Conservation (phyloP, 495 filamentous ascomycete genomes). For the Aspergillus saccharolyticus region DNA sequence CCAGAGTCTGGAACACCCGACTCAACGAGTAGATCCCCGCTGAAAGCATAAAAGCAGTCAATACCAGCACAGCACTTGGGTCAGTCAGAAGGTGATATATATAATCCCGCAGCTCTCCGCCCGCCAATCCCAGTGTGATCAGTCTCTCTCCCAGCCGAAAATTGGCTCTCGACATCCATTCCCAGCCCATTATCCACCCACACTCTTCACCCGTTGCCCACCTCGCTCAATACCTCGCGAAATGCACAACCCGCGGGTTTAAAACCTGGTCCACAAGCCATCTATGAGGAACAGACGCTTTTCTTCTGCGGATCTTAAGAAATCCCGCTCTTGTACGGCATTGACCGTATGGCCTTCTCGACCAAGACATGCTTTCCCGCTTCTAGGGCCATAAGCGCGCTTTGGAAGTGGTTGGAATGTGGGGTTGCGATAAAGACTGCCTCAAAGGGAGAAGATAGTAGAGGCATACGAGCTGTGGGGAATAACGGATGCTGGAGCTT, state of each 20-base stretch:
- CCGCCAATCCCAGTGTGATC: constrained; percentile 68
- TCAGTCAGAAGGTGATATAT: too few species aligned
- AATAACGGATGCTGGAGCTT: constrained; percentile 39
- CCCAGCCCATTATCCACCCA: constrained; percentile 53
- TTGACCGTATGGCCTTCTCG: constrained; percentile 59
- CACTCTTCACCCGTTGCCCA: constrained; percentile 64
- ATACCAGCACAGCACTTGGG: too few species aligned
- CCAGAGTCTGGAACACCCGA: constrained; percentile 69
- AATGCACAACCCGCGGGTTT: constrained; percentile 65
- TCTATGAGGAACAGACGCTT: constrained; percentile 80
- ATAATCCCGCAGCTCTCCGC: constrained; percentile 67
- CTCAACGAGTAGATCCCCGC: constrained; percentile 72
- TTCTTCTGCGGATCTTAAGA: constrained; percentile 58
- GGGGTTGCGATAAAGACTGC: constrained; percentile 83
- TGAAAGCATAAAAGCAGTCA: constrained; percentile 11
- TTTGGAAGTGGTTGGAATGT: constrained; percentile 73
- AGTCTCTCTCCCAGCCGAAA: constrained; percentile 55
- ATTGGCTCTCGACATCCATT: constrained; percentile 33
- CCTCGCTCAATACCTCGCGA: constrained; percentile 54
- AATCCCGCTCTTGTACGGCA: constrained; percentile 58
- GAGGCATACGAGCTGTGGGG: constrained; percentile 65
- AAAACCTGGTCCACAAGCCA: constrained; percentile 78
- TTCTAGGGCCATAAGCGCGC: constrained; percentile 39
- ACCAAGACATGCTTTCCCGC: constrained; percentile 40
- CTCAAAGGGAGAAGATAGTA: constrained; percentile 63